Conservation (phyloP, 495 filamentous ascomycete species). For the Penicillium macrosclerotiorum region DNA sequence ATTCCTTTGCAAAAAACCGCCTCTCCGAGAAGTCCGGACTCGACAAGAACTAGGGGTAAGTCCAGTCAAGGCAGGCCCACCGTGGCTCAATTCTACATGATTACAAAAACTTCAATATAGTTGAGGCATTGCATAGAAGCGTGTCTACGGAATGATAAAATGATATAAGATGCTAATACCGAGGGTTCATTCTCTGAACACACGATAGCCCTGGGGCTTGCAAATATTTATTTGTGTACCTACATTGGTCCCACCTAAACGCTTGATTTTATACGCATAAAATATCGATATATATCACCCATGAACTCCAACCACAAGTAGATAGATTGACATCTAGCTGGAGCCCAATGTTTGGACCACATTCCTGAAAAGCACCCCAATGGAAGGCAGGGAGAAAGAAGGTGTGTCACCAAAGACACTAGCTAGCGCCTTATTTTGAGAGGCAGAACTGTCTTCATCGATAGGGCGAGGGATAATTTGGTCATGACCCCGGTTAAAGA, state of each 20-base stretch:
- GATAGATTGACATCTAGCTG: constrained; percentile 10
- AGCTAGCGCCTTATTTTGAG: constrained; percentile 64
- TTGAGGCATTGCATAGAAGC: too few species aligned
- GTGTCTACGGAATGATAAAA: too few species aligned
- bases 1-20: too few species aligned
- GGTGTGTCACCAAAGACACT: constrained; percentile 72
- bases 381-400: constrained; percentile 72
- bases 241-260: constrained; percentile 14
- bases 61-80: too few species aligned
- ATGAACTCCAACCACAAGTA: neutral
- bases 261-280: constrained; percentile 13
- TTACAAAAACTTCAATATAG: too few species aligned
- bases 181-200: too few species aligned
- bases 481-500: constrained; percentile 43
- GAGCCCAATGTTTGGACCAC: constrained; percentile 50
- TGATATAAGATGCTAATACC: too few species aligned
- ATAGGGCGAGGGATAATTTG: constrained; percentile 26
- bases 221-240: constrained; percentile 1
- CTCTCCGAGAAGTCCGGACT: too few species aligned
- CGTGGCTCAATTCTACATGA: too few species aligned
- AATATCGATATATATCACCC: neutral
- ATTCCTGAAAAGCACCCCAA: constrained; percentile 73
- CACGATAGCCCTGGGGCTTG: too few species aligned
- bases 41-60: too few species aligned
- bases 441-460: constrained; percentile 48